Evolutionary conservation across 2,329 filamentous ascomycete species (phyloP), one percentile per base, ranked within the genome.

Genomic region (Clathrospora elynae): DNA sequence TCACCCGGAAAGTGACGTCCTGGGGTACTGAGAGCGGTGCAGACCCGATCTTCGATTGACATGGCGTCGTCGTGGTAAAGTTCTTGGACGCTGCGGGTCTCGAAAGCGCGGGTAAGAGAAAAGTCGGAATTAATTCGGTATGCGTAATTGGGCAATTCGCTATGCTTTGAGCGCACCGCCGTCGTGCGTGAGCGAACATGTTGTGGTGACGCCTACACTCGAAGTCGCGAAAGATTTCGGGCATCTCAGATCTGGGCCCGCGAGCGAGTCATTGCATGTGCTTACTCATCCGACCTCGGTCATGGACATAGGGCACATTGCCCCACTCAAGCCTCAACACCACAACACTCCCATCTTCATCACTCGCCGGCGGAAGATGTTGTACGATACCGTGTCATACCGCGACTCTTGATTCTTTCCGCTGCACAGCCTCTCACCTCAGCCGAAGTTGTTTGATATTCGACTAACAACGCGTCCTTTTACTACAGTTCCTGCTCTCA

Each of bases 21-120:
- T 68, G 65, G 6, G 70, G 70, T 39, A 73, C 47, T n/a, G 68
- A 70, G 33, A 73, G 60, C 32, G 69, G 67, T 47, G 87, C 87
- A 59, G 84, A 81, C 59, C 93, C 93, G 51, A 99, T 86, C 78
- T 96, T 93, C 30, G 92, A 96, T 44, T 78, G 73, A 57, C 79
- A 78, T 66, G 73, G 72, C 38, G 82, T 67, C 29, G 88, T 86
- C 28, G 83, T 85, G 42, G 88, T 91, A 76, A 96, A 96, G 51
- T 74, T 73, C 64, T 79, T 77, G 32, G 64, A 50, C 53, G 71
- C 62, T 42, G 55, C 52, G 5, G 70, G 40, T 55, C 72, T 52
- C 63, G 82, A 82, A 72, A 90, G 85, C 33, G 85, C 84, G 9
- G 88, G 87, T 10, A 88, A 75, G 34, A 92, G 83, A 68, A 91